phyloP scores from a whole-genome alignment of 2,329 filamentous ascomycete species.

The Xylaria sp. region DNA sequence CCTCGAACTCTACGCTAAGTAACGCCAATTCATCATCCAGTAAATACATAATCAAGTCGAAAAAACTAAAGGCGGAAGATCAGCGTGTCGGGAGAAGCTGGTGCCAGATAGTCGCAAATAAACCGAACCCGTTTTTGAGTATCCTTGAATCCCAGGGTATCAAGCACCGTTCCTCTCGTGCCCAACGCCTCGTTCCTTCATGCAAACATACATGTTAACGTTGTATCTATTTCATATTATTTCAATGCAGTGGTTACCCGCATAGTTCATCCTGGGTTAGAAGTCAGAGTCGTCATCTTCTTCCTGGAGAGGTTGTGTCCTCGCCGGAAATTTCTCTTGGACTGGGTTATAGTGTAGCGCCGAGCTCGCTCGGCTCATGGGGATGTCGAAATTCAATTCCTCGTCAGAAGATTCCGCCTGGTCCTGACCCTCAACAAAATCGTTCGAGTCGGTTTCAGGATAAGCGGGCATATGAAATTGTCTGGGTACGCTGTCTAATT shows the following conservation, averaged over 20 bases:
- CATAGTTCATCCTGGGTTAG: constrained; percentile 1
- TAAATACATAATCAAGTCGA: constrained; percentile 8
- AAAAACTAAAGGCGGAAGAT: background rate
- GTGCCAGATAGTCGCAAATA: background rate
- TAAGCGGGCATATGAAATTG: constrained; percentile 37
- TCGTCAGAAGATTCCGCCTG: constrained; percentile 40
- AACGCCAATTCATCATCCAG: constrained; percentile 23
- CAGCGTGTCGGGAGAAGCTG: background rate
- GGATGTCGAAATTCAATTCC: constrained; percentile 44
- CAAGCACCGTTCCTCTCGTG: constrained; percentile 16
- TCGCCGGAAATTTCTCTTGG: constrained; percentile 20
- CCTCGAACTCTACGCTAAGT: constrained; percentile 4
- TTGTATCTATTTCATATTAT: background rate
- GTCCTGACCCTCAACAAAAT: constrained; percentile 18
- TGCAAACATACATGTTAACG: constrained; percentile 2
- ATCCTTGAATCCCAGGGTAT: constrained; percentile 11
- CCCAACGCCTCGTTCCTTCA: constrained; percentile 21
- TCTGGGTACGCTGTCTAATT: constrained; percentile 17
- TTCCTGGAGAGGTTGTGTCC: constrained; percentile 10
- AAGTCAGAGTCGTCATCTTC: constrained; percentile 23
- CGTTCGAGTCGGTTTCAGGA: constrained; percentile 38
- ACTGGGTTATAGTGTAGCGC: constrained; percentile 21
- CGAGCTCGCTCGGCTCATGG: constrained; percentile 33
- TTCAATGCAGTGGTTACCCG: background rate
- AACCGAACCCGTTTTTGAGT: background rate